Conservation (phyloP, 2,329 filamentous ascomycete species). For the Trichoderma sp. region DNA sequence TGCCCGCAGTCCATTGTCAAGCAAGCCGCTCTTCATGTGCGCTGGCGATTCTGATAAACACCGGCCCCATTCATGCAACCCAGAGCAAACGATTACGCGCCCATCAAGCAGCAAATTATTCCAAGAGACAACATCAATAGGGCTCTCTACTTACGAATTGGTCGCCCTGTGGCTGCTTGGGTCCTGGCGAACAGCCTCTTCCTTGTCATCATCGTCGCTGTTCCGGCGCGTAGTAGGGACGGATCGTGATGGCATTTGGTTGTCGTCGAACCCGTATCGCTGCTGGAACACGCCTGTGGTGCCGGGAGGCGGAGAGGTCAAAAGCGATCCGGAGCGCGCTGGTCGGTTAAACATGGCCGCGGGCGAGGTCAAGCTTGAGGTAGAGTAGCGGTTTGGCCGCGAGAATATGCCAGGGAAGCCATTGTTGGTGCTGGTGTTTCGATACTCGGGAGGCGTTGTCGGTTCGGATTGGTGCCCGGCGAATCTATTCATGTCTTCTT, state of each 20-base stretch:
- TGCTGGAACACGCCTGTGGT: conserved; percentile 59
- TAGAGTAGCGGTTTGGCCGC: conserved; percentile 83
- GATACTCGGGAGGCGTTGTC: conserved; percentile 92
- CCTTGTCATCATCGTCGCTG: conserved; percentile 87
- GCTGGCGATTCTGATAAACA: not conserved
- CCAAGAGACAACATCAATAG: conserved; percentile 16
- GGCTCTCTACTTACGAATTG: conserved; percentile 68
- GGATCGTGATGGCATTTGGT: conserved; percentile 71
- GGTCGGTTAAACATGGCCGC: conserved; percentile 72
- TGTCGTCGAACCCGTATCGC: conserved; percentile 51
- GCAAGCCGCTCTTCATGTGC: not conserved
- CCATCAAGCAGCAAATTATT: not conserved
- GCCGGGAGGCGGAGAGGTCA: conserved; percentile 72
- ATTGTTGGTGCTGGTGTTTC: conserved; percentile 54
- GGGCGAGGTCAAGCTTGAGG: conserved; percentile 80
- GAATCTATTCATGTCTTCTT: conserved; percentile 67
- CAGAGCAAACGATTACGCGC: not conserved
- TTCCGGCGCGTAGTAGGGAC: conserved; percentile 84
- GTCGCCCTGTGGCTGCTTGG: conserved; percentile 70
- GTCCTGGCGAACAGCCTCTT: conserved; percentile 67
- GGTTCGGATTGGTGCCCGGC: conserved; percentile 87
- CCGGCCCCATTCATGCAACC: not conserved
- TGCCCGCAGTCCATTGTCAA: not conserved
- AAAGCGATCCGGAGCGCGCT: conserved; percentile 72
- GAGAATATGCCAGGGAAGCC: conserved; percentile 79